phyloP scores from a whole-genome alignment of 352 stramenopile species.

The Phytophthora boehmeriae region DNA sequence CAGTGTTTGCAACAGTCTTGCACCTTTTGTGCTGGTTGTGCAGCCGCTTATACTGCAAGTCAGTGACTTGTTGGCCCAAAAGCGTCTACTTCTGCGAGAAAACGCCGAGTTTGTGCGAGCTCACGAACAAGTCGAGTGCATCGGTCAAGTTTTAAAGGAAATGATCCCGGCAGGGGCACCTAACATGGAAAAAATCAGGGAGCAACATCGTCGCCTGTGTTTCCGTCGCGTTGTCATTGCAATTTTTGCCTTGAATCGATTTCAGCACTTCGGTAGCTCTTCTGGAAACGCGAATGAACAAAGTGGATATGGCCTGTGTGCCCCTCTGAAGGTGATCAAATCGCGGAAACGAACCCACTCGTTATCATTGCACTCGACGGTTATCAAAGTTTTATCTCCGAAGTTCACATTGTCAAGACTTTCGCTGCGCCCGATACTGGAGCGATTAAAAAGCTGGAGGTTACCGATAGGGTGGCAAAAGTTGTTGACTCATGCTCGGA shows the following conservation, averaged over 20 bases:
- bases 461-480: constrained; percentile 40
- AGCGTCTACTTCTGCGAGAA: constrained; percentile 55
- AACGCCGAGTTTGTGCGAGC: constrained; percentile 49
- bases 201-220: constrained; percentile 17
- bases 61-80: constrained; percentile 64
- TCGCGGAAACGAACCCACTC: constrained; percentile 13
- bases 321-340: constrained; percentile 44
- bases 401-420: constrained; percentile 35
- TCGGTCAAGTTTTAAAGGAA: constrained; percentile 62
- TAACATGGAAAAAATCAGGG: constrained; percentile 16
- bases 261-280: constrained; percentile 33
- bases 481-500: constrained; percentile 23
- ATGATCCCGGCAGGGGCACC: constrained; percentile 38
- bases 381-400: constrained; percentile 57
- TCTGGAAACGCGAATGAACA: constrained; percentile 1
- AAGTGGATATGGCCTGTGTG: constrained; percentile 43
- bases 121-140: constrained; percentile 66
- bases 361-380: constrained; percentile 27
- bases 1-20: constrained; percentile 48
- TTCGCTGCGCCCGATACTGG: constrained; percentile 36
- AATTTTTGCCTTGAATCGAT: constrained; percentile 73
- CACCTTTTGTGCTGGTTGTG: constrained; percentile 69
- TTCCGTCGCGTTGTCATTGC: constrained; percentile 66
- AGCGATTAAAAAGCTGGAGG: constrained; percentile 43
- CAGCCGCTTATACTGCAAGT: constrained; percentile 70